Evolutionary conservation across 1,139 yeast genomes (phyloP).

Genomic region (Citeromyces hawaiiensis): DNA sequence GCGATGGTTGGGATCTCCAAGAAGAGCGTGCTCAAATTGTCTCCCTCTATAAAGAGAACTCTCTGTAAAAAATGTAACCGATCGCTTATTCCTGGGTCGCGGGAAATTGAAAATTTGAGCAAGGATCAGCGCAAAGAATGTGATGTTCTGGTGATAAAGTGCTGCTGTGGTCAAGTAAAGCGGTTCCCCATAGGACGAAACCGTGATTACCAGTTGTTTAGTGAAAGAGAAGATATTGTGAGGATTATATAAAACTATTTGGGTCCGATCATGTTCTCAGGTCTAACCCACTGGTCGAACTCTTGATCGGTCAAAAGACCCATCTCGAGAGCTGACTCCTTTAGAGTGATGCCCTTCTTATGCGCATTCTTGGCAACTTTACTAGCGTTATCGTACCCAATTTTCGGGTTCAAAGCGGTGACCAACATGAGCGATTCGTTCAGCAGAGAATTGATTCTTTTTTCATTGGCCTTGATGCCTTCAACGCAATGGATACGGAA

Average conservation of each 20-base stretch:
- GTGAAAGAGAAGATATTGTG: constrained; percentile 9
- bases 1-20: constrained; percentile 40
- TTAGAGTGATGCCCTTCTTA: constrained; percentile 91
- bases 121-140: constrained; percentile 12
- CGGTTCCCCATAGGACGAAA: constrained; percentile 25
- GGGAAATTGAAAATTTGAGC: constrained; percentile 16
- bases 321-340: constrained; percentile 86
- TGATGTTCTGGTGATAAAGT: constrained; percentile 18
- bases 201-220: constrained; percentile 17
- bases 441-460: constrained; percentile 74
- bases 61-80: constrained; percentile 48
- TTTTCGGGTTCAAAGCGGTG: constrained; percentile 96
- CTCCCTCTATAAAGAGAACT: constrained; percentile 47
- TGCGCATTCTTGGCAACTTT: constrained; percentile 98
- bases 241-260: constrained; percentile 17
- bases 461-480: constrained; percentile 82
- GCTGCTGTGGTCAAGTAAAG: constrained; percentile 23
- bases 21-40: constrained; percentile 46
- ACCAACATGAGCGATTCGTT: constrained; percentile 96
- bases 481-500: constrained; percentile 92
- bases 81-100: constrained; percentile 30
- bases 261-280: constrained; percentile 97
- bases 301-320: constrained; percentile 72
- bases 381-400: constrained; percentile 94
- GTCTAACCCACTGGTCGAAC: constrained; percentile 94